phyloP scores from a whole-genome alignment of 108 stramenopile species.

The Thalassiosira profunda region DNA sequence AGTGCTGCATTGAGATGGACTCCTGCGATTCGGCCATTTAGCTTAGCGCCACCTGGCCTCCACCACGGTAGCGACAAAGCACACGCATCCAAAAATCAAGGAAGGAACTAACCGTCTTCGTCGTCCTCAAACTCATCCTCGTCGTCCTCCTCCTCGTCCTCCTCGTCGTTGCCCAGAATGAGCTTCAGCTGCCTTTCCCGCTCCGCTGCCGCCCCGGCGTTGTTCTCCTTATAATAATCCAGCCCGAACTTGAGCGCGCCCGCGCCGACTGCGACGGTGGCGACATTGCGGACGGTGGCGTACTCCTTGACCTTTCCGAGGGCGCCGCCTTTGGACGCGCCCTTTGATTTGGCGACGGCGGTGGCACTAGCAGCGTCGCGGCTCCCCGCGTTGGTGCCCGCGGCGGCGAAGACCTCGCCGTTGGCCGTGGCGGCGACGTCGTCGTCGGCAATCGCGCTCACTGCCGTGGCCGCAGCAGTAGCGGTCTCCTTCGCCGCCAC shows the following conservation, averaged over 20 bases:
- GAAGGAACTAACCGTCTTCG: conserved; percentile 13
- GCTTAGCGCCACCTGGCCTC: too few relatives aligned
- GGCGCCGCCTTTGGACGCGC: not conserved
- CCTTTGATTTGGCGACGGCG: not conserved
- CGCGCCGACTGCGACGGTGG: conserved; percentile 54
- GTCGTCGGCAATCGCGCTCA: conserved; percentile 3
- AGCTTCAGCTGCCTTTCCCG: conserved; percentile 74
- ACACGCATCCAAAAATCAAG: not conserved
- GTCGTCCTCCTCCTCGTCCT: conserved; percentile 51
- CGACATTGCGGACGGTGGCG: conserved; percentile 50
- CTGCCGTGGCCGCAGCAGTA: conserved; percentile 7
- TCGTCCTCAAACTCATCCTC: conserved; percentile 33
- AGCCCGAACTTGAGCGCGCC: conserved; percentile 66
- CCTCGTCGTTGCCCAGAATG: conserved; percentile 58
- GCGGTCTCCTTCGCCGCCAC: conserved; percentile 32
- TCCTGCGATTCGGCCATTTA: too few relatives aligned
- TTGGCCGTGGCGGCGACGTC: conserved; percentile 32
- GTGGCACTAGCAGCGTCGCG: not conserved
- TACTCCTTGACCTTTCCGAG: conserved; percentile 19
- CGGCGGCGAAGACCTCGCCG: conserved; percentile 26
- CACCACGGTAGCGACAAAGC: not conserved
- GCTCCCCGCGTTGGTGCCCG: conserved; percentile 22
- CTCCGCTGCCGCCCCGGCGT: conserved; percentile 61
- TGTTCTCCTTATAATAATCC: conserved; percentile 56
- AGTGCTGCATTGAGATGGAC: too few relatives aligned